These are phyloP conservation scores for Margaritispora aquatica DNA, from an alignment of 495 filamentous ascomycete genomes.

Conservation along the genomic window DNA sequence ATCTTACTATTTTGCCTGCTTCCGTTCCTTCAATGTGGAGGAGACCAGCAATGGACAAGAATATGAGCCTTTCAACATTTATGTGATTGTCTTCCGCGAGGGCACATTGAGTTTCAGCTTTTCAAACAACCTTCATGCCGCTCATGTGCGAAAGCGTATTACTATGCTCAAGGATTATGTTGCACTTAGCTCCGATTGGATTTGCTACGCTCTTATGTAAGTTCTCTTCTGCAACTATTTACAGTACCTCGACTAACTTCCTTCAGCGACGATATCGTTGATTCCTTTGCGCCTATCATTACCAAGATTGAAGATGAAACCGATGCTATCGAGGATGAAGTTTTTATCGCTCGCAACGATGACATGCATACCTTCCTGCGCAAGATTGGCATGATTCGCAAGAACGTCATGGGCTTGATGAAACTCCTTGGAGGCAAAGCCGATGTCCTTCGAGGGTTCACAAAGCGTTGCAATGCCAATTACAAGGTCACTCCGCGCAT, in stretches of 20 bases:
- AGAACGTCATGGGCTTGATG: conserved; percentile 91
- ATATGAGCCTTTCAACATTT: conserved; percentile 86
- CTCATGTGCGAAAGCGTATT: conserved; percentile 86
- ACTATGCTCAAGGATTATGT: conserved; percentile 90
- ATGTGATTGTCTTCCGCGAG: conserved; percentile 94
- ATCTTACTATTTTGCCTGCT: conserved; percentile 95
- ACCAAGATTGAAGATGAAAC: conserved; percentile 79
- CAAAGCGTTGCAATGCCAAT: conserved; percentile 95
- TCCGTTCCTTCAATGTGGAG: conserved; percentile 74
- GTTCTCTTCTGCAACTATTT: conserved; percentile 23
- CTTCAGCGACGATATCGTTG: conserved; percentile 86
- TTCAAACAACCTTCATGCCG: conserved; percentile 71
- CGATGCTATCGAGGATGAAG: conserved; percentile 88
- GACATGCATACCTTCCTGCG: conserved; percentile 82
- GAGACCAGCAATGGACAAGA: conserved; percentile 63
- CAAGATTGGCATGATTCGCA: conserved; percentile 82
- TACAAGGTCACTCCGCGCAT: conserved; percentile 90
- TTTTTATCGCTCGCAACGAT: conserved; percentile 83
- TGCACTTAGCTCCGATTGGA: conserved; percentile 90
- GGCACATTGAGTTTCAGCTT: conserved; percentile 94
- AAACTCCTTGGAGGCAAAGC: conserved; percentile 92
- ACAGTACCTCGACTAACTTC: conserved; percentile 22
- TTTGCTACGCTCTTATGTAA: conserved; percentile 97
- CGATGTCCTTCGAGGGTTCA: conserved; percentile 94
- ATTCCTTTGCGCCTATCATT: conserved; percentile 87